Base-by-base conservation (phyloP, 352 stramenopile genomes). In the Globisporangium solare region DNA sequence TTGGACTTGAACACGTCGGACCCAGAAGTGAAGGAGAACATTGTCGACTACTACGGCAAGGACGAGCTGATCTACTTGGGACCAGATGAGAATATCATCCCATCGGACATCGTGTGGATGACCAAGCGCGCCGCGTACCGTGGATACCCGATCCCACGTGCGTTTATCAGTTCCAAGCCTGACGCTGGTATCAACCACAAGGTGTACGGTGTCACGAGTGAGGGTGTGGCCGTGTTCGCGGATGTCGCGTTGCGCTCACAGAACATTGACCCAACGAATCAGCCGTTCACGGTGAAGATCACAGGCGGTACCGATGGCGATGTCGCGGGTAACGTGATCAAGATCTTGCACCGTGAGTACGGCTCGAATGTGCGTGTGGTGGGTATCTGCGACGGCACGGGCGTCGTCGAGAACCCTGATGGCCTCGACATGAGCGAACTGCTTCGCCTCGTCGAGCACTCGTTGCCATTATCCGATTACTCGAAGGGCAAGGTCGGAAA, bases 311-410 rank as follows among this genome's bases (percentile, higher is more conserved):
- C 97, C 7, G 96, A 99, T 72, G 97, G 96, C 21, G 97, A 99
- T 64, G 96, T 99, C 7, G 96, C 91, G 46, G 96, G 95, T 32
- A 99, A 99, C 68, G 95, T 98, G 61, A 96, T 99, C 56, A 98
- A 98, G 68, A 99, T 99, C 66, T 67, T 99, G 50, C 66, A 94
- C 72, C 85, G 96, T 24, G 96, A 99, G 59, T 86, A 88, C 61
- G 79, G 79, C 59, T 95, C 92, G 67, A 97, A 96, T 56, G 72
- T 99, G 45, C 94, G 92, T n/a, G 84, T 99, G 41, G 93, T 97
- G 6, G 77, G 80, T 31, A 90, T 90, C 63, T 88, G 77, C 54
- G 96, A 99, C 73, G 92, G 88, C 54, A 95, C 88, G 17, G 95
- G 93, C 22, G 95, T 96, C 60, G 80, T 97, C 0, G 96, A 99